A percentile compares a stretch with the other conserved stretches of the same genome.
Conservation (phyloP, 371 early-diverging fungal species). For the Lichtheimia ornata region DNA sequence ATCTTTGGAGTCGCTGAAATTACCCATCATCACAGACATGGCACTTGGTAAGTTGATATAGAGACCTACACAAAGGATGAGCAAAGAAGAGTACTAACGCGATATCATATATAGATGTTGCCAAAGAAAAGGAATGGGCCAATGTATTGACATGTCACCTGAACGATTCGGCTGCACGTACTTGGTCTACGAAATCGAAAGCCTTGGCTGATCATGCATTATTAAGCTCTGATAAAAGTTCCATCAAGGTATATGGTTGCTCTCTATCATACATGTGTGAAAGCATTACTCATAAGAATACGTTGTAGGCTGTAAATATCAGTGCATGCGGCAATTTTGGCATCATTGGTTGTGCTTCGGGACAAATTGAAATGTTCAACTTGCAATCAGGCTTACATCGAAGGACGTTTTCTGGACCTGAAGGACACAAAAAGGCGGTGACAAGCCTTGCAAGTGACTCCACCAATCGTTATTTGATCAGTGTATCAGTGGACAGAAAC, state of each 20-base stretch:
- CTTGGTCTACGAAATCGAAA: slow-evolving; percentile 83
- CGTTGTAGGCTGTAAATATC: slow-evolving; percentile 61
- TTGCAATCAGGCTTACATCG: slow-evolving; percentile 90
- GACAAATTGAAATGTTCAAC: slow-evolving; percentile 88
- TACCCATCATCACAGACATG: slow-evolving; percentile 76
- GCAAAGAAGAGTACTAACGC: too few relatives aligned
- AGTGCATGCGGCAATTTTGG: slow-evolving; percentile 94
- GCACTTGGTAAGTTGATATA: slow-evolving; percentile 52
- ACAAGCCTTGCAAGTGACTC: slow-evolving; percentile 80
- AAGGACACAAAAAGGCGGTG: slow-evolving; percentile 81
- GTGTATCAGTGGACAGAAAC: slow-evolving; percentile 79
- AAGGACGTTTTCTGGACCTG: slow-evolving; percentile 57
- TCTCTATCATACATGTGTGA: background rate
- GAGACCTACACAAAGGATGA: too few relatives aligned
- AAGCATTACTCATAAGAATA: background rate
- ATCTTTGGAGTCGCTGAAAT: slow-evolving; percentile 65
- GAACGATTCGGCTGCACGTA: slow-evolving; percentile 69
- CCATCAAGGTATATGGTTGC: slow-evolving; percentile 47
- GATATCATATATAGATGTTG: slow-evolving; percentile 31
- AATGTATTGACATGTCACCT: slow-evolving; percentile 87
- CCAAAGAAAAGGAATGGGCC: slow-evolving; percentile 85
- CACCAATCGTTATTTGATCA: slow-evolving; percentile 71
- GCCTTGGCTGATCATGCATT: slow-evolving; percentile 73
- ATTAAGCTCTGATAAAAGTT: slow-evolving; percentile 60
- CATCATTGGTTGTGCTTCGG: slow-evolving; percentile 78